These are phyloP conservation scores for Suillus discolor DNA, from an alignment of 768 basidiomycete species.

Conservation along the genomic window DNA sequence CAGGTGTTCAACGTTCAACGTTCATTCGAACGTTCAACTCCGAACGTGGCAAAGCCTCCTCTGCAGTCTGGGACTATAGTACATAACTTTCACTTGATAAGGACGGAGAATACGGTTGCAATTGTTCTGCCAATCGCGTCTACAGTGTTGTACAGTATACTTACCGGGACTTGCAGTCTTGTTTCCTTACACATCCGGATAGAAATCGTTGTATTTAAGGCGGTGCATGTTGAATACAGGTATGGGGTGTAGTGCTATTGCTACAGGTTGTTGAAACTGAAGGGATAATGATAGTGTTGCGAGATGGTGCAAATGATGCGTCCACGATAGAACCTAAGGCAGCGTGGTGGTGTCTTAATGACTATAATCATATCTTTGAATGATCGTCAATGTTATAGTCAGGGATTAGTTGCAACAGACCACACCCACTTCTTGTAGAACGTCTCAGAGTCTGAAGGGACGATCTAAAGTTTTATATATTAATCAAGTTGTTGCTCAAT, in stretches of 20 bases:
- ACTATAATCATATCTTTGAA: conserved; percentile 52
- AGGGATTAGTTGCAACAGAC: neutral
- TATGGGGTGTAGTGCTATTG: neutral
- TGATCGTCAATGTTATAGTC: conserved; percentile 11
- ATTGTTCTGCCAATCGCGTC: neutral
- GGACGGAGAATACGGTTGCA: neutral
- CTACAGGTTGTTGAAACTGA: conserved; percentile 21
- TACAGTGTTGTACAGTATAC: neutral
- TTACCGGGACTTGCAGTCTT: neutral
- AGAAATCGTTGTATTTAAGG: neutral
- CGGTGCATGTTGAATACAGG: conserved; percentile 14
- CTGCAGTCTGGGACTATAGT: neutral
- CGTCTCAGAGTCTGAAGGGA: conserved; percentile 76
- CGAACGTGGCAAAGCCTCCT: neutral
- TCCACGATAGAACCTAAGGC: neutral
- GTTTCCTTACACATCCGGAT: neutral
- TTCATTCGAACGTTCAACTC: neutral
- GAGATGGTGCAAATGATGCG: conserved; percentile 10
- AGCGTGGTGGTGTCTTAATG: conserved; percentile 20
- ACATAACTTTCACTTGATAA: neutral
- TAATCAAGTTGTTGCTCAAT: neutral
- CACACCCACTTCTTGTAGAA: conserved; percentile 79
- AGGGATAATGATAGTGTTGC: conserved; percentile 7
- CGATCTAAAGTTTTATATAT: conserved; percentile 39
- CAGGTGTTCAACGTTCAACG: neutral